phyloP scores from a whole-genome alignment of 257 asterid genomes.

The Solanum appendiculatum region DNA sequence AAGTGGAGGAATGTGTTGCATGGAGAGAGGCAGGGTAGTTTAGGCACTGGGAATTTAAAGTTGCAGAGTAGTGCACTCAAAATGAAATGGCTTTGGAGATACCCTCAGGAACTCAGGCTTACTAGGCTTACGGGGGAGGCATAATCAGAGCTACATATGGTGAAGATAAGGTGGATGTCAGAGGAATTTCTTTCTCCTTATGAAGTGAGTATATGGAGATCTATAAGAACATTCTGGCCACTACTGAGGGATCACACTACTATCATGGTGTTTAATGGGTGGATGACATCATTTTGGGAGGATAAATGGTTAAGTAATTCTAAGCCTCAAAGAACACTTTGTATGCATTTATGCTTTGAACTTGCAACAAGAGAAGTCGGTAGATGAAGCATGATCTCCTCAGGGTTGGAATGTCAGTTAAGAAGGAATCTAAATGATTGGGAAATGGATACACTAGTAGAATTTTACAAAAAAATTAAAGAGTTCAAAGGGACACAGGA shows the following conservation, averaged over 20 bases:
- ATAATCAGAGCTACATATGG: background rate
- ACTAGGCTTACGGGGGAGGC: background rate
- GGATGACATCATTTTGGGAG: background rate
- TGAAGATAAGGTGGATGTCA: background rate
- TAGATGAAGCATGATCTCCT: background rate
- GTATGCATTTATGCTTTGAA: background rate
- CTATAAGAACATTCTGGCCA: background rate
- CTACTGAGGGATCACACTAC: background rate
- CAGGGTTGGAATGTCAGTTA: background rate
- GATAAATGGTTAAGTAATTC: background rate
- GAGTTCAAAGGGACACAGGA: background rate
- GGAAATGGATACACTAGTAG: background rate
- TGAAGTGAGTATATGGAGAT: background rate
- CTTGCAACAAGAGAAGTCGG: background rate
- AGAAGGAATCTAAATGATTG: background rate
- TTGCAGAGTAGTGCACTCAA: background rate
- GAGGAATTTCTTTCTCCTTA: background rate
- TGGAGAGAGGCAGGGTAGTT: background rate
- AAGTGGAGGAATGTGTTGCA: background rate
- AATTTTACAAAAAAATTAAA: background rate
- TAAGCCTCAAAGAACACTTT: background rate
- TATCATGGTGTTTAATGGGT: background rate
- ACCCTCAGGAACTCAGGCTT: background rate
- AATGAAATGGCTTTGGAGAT: background rate
- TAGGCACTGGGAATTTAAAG: background rate